Conservation (phyloP, 306 rosid species). For the Luffa aegyptiaca region DNA sequence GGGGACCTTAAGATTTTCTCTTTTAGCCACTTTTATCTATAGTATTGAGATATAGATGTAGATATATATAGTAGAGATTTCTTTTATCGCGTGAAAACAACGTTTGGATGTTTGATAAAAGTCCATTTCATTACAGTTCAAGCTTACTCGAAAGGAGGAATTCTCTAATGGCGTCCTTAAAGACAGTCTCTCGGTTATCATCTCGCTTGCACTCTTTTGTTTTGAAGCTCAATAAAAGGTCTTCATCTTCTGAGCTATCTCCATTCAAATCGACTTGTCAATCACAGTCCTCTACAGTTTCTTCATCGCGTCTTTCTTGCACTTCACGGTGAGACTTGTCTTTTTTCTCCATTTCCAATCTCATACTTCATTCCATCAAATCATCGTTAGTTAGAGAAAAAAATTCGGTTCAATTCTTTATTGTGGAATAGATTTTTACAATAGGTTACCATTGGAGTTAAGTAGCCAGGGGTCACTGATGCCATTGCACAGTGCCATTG, state of each 20-base stretch:
- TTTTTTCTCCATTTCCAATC: background rate
- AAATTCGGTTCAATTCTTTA: background rate
- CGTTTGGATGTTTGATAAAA: background rate
- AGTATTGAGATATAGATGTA: too few relatives aligned
- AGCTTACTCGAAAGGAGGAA: background rate
- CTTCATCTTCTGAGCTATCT: conserved; percentile 17
- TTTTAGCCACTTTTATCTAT: too few relatives aligned
- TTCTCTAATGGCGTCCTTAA: conserved; percentile 46
- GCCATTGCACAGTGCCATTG: conserved; percentile 66
- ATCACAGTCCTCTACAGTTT: conserved; percentile 16
- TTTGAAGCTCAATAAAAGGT: conserved; percentile 22
- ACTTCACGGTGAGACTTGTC: conserved; percentile 38
- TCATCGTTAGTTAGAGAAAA: background rate
- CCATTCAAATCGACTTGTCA: conserved; percentile 20
- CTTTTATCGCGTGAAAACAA: background rate
- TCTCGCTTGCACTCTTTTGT: conserved; percentile 35
- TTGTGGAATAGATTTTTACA: background rate
- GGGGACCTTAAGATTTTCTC: too few relatives aligned
- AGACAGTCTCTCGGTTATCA: conserved; percentile 39
- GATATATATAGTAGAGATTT: too few relatives aligned
- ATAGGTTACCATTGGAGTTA: conserved; percentile 64
- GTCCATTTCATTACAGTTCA: background rate
- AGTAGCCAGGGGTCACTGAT: conserved; percentile 54
- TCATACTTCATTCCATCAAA: background rate
- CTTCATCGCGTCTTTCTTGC: conserved; percentile 37